phyloP scores from a whole-genome alignment of 1,284 basidiomycete species.

The Ganoderma lucidum region DNA sequence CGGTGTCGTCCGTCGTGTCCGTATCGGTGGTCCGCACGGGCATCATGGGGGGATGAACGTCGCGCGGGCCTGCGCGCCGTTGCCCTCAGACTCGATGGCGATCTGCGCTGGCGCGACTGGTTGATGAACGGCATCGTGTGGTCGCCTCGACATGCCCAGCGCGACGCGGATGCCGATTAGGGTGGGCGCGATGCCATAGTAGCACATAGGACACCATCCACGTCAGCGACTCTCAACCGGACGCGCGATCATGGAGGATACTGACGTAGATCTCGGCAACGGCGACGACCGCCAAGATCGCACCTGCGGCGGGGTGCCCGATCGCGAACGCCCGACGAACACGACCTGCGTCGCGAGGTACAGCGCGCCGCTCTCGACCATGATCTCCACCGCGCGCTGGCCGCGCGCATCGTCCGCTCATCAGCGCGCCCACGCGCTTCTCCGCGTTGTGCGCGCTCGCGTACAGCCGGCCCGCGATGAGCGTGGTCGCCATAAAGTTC shows the following conservation, averaged over 20 bases:
- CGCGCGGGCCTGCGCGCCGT: neutral
- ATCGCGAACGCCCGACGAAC: slow-evolving; percentile 47
- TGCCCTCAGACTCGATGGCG: slow-evolving; percentile 2
- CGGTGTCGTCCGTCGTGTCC: slow-evolving; percentile 9
- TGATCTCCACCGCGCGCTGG: slow-evolving; percentile 41
- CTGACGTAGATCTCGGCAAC: slow-evolving; percentile 51
- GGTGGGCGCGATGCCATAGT: slow-evolving; percentile 26
- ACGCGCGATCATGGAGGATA: neutral
- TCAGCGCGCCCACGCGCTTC: slow-evolving; percentile 7
- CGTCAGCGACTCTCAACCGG: too few species aligned
- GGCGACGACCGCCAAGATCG: slow-evolving; percentile 45
- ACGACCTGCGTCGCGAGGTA: slow-evolving; percentile 43
- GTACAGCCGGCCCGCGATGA: slow-evolving; percentile 50
- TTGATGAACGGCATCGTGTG: slow-evolving; percentile 1
- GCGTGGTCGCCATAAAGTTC: slow-evolving; percentile 47
- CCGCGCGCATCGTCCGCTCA: slow-evolving; percentile 10
- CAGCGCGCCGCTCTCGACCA: slow-evolving; percentile 48
- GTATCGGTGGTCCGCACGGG: slow-evolving; percentile 6
- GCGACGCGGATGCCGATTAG: slow-evolving; percentile 32
- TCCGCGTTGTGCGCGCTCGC: slow-evolving; percentile 22
- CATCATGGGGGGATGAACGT: slow-evolving; percentile 12
- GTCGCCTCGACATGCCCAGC: slow-evolving; percentile 24
- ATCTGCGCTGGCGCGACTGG: neutral
- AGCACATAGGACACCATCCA: slow-evolving; percentile 1
- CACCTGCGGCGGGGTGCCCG: slow-evolving; percentile 44